Evolutionary conservation across 192 early-diverging fungal genomes (phyloP), one percentile per base, ranked within the genome.

Genomic region (Gigaspora rosea): DNA sequence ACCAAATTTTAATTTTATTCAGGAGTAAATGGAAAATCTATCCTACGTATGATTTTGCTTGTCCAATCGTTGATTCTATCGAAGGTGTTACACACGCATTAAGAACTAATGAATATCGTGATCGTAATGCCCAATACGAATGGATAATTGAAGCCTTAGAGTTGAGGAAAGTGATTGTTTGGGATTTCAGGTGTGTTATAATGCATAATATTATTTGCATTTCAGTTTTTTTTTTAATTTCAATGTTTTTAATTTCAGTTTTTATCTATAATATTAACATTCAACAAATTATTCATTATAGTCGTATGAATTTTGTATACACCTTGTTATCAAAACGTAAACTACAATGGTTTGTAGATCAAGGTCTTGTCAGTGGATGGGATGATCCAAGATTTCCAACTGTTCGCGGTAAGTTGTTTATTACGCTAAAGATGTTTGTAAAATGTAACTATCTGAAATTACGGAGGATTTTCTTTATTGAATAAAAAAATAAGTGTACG

Each of bases 51-150:
- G 98, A 99, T 85, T 98, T 98, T 87, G 94, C 94, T 56, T 98
- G 97, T 85, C 98, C 98, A 2, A 87, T 98, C 65, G 96, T 99
- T 50, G 98, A 99, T 81, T 90, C 92, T 48, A 65, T 96, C 54
- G 98, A 99, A 85, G 98, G 98, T 66, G 97, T 99, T 47, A 97
- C 96, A 8, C 98, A 99, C 70, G 98, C 98, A 33, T 89, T 99
- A 71, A 88, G 98, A 69, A 95, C 96, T 8, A 97, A 93, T 85
- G 98, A 99, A 87, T 99, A 99, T 89, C 90, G 95, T 54, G 98
- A 99, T 82, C 92, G 98, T 72, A 97, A 98, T 86, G 87, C 92
- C 52, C 97, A 97, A 78, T 99, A 97, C 86, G 85, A 93, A 71
- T 99, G 98, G 98, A 92, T 99, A 86, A 86, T 99, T 69, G 86